These are phyloP conservation scores for Blastobotrys apis DNA, from an alignment of 1,139 yeast species.

Conservation along the genomic window DNA sequence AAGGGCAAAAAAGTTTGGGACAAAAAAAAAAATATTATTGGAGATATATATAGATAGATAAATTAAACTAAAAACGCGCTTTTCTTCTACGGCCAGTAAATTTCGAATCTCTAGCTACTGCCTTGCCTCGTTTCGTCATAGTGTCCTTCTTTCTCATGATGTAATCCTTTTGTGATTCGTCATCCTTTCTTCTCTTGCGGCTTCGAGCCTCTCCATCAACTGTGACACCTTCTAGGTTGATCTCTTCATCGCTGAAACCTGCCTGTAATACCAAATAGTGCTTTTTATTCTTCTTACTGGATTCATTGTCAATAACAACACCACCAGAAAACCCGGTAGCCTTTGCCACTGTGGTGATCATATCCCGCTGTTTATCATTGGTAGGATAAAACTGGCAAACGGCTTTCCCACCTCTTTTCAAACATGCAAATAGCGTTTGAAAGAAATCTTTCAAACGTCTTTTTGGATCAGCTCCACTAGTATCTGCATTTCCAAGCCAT, in stretches of 20 bases:
- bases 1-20: background rate
- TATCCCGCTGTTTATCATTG: conserved; percentile 77
- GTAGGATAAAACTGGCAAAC: conserved; percentile 96
- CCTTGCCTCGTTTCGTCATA: conserved; percentile 86
- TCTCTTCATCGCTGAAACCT: conserved; percentile 61
- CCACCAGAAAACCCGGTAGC: conserved; percentile 98
- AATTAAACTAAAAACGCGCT: conserved; percentile 54
- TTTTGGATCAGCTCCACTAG: conserved; percentile 79
- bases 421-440: conserved; percentile 78
- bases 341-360: conserved; percentile 78
- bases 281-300: conserved; percentile 84
- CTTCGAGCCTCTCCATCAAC: conserved; percentile 57
- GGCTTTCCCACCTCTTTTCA: conserved; percentile 92
- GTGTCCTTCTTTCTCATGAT: conserved; percentile 89
- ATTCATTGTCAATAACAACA: conserved; percentile 87
- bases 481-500: conserved; percentile 97
- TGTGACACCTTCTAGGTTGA: conserved; percentile 74
- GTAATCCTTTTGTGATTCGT: conserved; percentile 75
- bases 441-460: conserved; percentile 76
- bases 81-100: conserved; percentile 93
- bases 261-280: conserved; percentile 88
- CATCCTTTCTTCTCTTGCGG: conserved; percentile 47
- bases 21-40: background rate
- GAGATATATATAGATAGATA: background rate
- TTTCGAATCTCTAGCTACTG: conserved; percentile 84